A percentile compares a stretch with the other conserved stretches of the same genome.
phyloP scores from a whole-genome alignment of 2,329 filamentous ascomycete species.

The Leptographium procerum region DNA sequence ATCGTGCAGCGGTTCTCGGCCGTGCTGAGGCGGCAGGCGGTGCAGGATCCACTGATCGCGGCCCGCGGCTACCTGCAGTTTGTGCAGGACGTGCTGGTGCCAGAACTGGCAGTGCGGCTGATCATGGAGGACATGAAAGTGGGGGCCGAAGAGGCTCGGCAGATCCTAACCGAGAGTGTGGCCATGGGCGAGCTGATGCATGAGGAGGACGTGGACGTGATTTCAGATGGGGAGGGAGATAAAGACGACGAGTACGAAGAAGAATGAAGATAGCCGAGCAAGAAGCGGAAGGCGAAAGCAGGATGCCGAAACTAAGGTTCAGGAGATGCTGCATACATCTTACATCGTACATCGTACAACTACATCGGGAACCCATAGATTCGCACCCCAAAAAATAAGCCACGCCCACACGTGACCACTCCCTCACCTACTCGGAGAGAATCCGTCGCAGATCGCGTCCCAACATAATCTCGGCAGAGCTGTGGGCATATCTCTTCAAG shows the following conservation, averaged over 20 bases:
- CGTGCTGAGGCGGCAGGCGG: slow-evolving; percentile 48
- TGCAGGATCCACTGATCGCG: slow-evolving; percentile 54
- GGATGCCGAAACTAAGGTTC: neutral
- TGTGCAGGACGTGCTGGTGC: slow-evolving; percentile 65
- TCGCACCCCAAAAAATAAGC: no score
- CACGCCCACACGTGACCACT: no score
- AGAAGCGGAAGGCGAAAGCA: neutral
- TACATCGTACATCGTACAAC: no score
- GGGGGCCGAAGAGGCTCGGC: slow-evolving; percentile 29
- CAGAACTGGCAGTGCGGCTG: slow-evolving; percentile 49
- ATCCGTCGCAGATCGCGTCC: no score
- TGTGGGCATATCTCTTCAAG: no score
- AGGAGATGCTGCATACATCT: no score
- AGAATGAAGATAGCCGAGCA: slow-evolving; percentile 1
- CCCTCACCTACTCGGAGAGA: no score
- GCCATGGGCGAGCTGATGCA: slow-evolving; percentile 57
- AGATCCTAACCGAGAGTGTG: slow-evolving; percentile 55
- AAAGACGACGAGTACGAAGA: slow-evolving; percentile 5
- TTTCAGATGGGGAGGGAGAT: slow-evolving; percentile 17
- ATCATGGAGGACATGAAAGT: slow-evolving; percentile 46
- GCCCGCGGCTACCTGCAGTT: slow-evolving; percentile 56
- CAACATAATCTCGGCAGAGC: no score
- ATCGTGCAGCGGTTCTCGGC: slow-evolving; percentile 50
- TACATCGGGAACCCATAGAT: no score
- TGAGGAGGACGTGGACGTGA: slow-evolving; percentile 44